Percentiles rank a stretch among this genome's conserved stretches.
Conservation (phyloP, 768 basidiomycete species). For the Pleurotus pulmonarius region DNA sequence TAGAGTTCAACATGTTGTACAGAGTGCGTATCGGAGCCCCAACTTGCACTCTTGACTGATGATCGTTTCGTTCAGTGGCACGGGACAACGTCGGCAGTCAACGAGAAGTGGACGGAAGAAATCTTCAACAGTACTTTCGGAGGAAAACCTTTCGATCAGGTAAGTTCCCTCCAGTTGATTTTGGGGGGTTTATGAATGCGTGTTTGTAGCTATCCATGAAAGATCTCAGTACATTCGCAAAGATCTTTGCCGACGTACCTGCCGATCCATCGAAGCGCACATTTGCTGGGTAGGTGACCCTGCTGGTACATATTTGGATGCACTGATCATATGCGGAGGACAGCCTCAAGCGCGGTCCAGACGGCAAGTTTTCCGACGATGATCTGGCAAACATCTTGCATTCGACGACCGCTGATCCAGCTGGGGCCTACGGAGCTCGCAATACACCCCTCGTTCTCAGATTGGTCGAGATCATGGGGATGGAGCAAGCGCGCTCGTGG, state of each 20-base stretch:
- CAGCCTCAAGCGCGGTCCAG: constrained; percentile 40
- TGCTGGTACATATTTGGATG: background rate
- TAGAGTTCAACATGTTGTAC: constrained; percentile 61
- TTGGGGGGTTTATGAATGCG: no score
- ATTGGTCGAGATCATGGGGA: constrained; percentile 53
- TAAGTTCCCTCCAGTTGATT: no score
- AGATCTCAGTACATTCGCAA: constrained; percentile 17
- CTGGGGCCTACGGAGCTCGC: constrained; percentile 44
- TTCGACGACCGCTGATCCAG: constrained; percentile 39
- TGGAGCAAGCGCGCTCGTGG: constrained; percentile 51
- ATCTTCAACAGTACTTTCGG: constrained; percentile 38
- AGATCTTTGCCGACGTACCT: constrained; percentile 13
- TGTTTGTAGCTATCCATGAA: constrained; percentile 20
- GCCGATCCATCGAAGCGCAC: constrained; percentile 32
- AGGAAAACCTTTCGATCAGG: constrained; percentile 31
- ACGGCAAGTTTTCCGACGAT: constrained; percentile 48
- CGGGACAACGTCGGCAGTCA: constrained; percentile 42
- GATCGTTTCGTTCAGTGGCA: constrained; percentile 46
- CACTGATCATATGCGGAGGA: constrained; percentile 1
- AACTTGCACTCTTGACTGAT: no score
- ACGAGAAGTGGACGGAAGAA: constrained; percentile 48
- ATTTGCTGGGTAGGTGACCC: constrained; percentile 36
- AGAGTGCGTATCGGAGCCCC: no score
- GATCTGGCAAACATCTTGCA: constrained; percentile 47
- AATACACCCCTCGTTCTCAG: constrained; percentile 43